Evolutionary conservation across 2,329 filamentous ascomycete genomes (phyloP).

Genomic region (Trichoderma brevicompactum): DNA sequence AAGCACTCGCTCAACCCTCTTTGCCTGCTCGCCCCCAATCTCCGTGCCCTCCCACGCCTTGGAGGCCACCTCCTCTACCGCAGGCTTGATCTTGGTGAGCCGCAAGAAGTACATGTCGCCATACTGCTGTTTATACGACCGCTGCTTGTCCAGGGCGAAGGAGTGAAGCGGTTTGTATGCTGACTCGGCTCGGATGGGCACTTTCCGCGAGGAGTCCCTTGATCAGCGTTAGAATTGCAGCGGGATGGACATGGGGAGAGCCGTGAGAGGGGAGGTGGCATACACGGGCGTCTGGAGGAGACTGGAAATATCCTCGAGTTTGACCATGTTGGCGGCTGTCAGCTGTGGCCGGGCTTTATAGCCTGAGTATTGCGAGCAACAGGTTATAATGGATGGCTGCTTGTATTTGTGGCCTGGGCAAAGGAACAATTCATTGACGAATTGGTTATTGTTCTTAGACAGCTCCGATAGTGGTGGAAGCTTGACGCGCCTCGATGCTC

Average conservation of each 20-base stretch:
- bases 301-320: conserved; percentile 49
- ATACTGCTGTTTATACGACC: conserved; percentile 92
- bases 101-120: conserved; percentile 97
- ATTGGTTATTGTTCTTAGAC: no score
- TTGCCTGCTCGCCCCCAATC: conserved; percentile 76
- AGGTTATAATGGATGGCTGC: not conserved
- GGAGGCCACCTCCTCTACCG: conserved; percentile 73
- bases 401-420: not conserved
- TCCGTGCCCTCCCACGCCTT: conserved; percentile 79
- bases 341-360: not conserved
- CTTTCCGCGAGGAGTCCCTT: conserved; percentile 43
- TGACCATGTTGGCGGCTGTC: conserved; percentile 44
- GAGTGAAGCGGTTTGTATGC: conserved; percentile 75
- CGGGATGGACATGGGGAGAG: no score
- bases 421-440: not conserved
- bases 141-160: conserved; percentile 71
- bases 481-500: conserved; percentile 16
- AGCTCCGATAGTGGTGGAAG: not conserved
- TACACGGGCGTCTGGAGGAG: conserved; percentile 51
- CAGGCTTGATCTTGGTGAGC: conserved; percentile 82
- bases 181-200: conserved; percentile 58
- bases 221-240: conserved; percentile 9
- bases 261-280: not conserved
- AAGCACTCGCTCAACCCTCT: conserved; percentile 82
- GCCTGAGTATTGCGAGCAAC: not conserved